Base-by-base conservation (phyloP, 148 eudicot genomes). In the Vaccinium myrtillus region DNA sequence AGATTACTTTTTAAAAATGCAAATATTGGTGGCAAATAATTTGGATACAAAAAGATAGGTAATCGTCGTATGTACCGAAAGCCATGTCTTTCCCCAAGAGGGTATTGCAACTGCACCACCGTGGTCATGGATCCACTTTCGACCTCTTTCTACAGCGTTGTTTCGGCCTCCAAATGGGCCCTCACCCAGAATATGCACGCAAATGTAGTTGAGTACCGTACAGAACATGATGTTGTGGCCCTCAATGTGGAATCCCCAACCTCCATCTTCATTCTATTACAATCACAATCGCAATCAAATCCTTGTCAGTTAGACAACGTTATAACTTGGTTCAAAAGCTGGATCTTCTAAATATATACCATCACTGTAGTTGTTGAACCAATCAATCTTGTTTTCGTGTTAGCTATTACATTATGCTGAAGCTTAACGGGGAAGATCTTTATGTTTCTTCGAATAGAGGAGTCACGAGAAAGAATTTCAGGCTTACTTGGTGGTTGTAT, bases 11-110 rank as follows among this genome's bases (percentile, higher is more conserved):
- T 18, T 23, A 10, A 65, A 67, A 67, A 9, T 23, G 46, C 46
- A 43, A 43, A 43, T 43, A 43, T 43, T 43, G 46, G 5, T 43
- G 46, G 46, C 46, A 43, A 0, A 67, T 10, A 67, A 67, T 67
- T 67, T 67, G 71, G 32, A 25, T 67, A 21, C 5, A 11, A 2
- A 39, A 81, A 27, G 51, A 49, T 21, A 74, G 51, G 30, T 21
- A 74, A 8, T 43, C 2, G 11, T 67, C 1, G 2, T 53, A 15
- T 2, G 5, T 80, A 85, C 87, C 49, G 83, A 80, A 27, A 85
- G 87, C 83, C 83, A 85, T 10, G 79, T 80, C 61, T 85, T 85
- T n/a, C 87, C 87, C 83, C 87, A 85, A 15, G 87, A 85, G 48
- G 87, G 87, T 73, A 85, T 79, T 0, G 79, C 73, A 27, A 74